Percentiles rank a stretch among this genome's conserved stretches.
Conservation (phyloP, 371 early-diverging fungal genomes). For the Rhizopus arrhizus region DNA sequence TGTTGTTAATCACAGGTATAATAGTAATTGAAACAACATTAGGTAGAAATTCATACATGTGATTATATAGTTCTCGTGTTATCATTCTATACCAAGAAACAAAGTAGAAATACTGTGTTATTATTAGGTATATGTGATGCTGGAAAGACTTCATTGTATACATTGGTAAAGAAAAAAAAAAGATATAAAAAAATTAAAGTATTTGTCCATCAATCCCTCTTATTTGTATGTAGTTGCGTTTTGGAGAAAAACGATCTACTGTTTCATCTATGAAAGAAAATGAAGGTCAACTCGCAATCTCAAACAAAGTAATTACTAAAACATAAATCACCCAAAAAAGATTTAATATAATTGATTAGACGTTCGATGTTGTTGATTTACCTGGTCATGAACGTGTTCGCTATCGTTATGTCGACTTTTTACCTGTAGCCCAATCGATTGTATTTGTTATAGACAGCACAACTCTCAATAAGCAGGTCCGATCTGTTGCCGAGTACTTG, state of each 20-base stretch:
- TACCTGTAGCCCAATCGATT: conserved; percentile 70
- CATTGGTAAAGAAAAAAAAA: conserved; percentile 33
- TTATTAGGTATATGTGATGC: conserved; percentile 62
- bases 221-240: conserved; percentile 41
- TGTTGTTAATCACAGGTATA: conserved; percentile 19
- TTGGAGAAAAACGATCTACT: conserved; percentile 54
- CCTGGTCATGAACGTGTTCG: conserved; percentile 89
- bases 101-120: conserved; percentile 45
- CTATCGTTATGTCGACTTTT: conserved; percentile 68
- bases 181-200: not conserved
- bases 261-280: conserved; percentile 80
- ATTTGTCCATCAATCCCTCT: not conserved
- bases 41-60: not conserved
- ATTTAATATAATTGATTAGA: conserved; percentile 10
- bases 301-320: conserved; percentile 38
- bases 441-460: conserved; percentile 83
- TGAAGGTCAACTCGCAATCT: conserved; percentile 52
- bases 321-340: not conserved
- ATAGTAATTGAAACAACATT: not conserved
- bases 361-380: conserved; percentile 76
- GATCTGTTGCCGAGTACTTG: conserved; percentile 68
- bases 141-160: conserved; percentile 68
- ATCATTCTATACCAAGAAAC: conserved; percentile 32
- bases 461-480: conserved; percentile 50
- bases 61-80: conserved; percentile 15